Evolutionary conservation across 2,329 filamentous ascomycete species (phyloP).

Genomic region (Gliomastix tumulicola): DNA sequence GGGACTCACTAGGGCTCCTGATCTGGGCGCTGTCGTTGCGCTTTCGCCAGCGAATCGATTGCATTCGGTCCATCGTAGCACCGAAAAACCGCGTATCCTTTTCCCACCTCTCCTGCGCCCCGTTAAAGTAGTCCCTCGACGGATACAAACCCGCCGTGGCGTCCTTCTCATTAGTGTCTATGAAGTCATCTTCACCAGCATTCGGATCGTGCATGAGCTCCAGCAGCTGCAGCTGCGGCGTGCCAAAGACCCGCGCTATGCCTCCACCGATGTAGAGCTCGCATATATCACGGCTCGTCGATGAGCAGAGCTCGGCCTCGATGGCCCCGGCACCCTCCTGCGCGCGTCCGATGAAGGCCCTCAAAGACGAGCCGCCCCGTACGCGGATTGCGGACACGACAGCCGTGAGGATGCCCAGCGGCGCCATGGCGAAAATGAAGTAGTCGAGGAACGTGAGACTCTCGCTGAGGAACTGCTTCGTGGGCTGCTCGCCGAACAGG

Average conservation of each 20-base stretch:
- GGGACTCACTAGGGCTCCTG: too few species aligned
- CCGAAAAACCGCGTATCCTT: too few species aligned
- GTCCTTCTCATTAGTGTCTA: too few species aligned
- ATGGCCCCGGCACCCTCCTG: constrained; percentile 21
- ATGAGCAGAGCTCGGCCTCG: constrained; percentile 31
- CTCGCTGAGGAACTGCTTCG: constrained; percentile 29
- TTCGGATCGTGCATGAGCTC: too few species aligned
- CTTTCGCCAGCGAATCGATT: too few species aligned
- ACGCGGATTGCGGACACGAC: constrained; percentile 22
- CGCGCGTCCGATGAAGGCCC: constrained; percentile 29
- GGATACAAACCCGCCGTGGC: too few species aligned
- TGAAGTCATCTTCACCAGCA: too few species aligned
- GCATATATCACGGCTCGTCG: constrained; percentile 28
- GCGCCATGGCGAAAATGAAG: constrained; percentile 24
- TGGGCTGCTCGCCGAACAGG: constrained; percentile 28
- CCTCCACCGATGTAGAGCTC: constrained; percentile 25
- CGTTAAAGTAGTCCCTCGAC: too few species aligned
- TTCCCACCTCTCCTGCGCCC: too few species aligned
- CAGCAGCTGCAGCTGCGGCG: too few species aligned
- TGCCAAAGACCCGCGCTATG: constrained; percentile 23
- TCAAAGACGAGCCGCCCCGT: constrained; percentile 18
- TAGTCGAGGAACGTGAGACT: constrained; percentile 17
- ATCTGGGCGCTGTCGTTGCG: too few species aligned
- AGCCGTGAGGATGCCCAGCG: constrained; percentile 30
- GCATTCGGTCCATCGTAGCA: too few species aligned